Percentiles rank a stretch among this genome's conserved stretches.
Conservation (phyloP, 2,329 filamentous ascomycete genomes). For the Verticillium albo-atrum region DNA sequence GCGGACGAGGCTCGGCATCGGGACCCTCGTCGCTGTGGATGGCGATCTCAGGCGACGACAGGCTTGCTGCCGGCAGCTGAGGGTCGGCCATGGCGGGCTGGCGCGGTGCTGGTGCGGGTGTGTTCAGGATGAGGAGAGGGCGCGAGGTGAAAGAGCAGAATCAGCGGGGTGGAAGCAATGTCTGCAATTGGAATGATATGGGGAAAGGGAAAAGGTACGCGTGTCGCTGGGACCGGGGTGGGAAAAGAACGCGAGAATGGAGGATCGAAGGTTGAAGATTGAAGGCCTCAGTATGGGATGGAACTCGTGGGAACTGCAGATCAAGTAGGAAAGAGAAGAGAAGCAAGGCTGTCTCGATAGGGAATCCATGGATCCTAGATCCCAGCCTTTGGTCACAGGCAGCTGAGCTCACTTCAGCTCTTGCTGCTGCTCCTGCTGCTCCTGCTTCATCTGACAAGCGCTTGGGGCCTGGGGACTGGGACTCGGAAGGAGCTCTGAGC, state of each 20-base stretch:
- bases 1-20: slow-evolving; percentile 19
- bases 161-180: neutral
- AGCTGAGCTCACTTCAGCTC: neutral
- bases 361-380: neutral
- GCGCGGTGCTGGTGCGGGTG: neutral
- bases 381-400: neutral
- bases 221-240: neutral
- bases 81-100: slow-evolving; percentile 5
- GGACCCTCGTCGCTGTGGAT: slow-evolving; percentile 7
- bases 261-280: neutral
- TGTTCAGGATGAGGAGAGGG: neutral
- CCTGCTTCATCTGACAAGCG: neutral
- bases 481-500: neutral
- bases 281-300: neutral
- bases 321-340: neutral
- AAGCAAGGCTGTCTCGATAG: neutral
- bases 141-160: neutral
- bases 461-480: neutral
- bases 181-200: neutral
- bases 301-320: neutral
- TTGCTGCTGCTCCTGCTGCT: neutral
- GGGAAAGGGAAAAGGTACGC: neutral
- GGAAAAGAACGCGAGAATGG: neutral
- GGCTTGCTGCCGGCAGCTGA: neutral
- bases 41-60: slow-evolving; percentile 10